Percentiles rank a stretch among this genome's conserved stretches.
phyloP scores from a whole-genome alignment of 2,329 filamentous ascomycete species.

The Xylaria multiplex region DNA sequence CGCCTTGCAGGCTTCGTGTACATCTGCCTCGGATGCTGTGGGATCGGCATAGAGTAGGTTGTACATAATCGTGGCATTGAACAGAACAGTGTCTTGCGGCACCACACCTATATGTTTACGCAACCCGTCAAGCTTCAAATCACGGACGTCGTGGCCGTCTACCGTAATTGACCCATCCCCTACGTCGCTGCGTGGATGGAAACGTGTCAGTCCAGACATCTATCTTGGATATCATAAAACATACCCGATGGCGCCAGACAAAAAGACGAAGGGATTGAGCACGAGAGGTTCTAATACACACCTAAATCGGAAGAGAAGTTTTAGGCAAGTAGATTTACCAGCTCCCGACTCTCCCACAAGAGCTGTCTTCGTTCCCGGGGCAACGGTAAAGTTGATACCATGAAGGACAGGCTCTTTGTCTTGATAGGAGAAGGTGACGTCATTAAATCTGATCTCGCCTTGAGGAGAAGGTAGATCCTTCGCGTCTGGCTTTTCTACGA shows the following conservation, averaged over 20 bases:
- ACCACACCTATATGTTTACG: constrained; percentile 66
- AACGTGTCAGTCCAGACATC: too few relatives aligned
- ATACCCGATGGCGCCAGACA: too few relatives aligned
- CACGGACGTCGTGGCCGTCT: constrained; percentile 66
- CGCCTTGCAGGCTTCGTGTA: constrained; percentile 63
- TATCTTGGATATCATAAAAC: too few relatives aligned
- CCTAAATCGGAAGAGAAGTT: constrained; percentile 63
- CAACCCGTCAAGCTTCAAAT: constrained; percentile 55
- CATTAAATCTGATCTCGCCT: constrained; percentile 55
- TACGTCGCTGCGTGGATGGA: constrained; percentile 53
- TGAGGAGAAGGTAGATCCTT: constrained; percentile 45
- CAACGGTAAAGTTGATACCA: constrained; percentile 55
- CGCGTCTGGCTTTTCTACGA: constrained; percentile 56
- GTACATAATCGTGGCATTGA: constrained; percentile 68
- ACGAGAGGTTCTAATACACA: too few relatives aligned
- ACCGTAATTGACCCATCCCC: constrained; percentile 63
- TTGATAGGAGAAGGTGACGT: constrained; percentile 58
- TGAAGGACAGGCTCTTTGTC: constrained; percentile 53
- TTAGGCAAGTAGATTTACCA: constrained; percentile 67
- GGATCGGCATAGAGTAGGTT: constrained; percentile 68
- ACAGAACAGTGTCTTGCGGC: constrained; percentile 65
- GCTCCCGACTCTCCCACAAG: constrained; percentile 59
- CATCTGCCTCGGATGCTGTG: constrained; percentile 64
- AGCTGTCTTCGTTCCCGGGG: constrained; percentile 58
- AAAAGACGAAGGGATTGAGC: too few relatives aligned